A percentile compares a stretch with the other conserved stretches of the same genome.
Conservation (phyloP, 2,329 filamentous ascomycete species). For the Bisporella sp. region DNA sequence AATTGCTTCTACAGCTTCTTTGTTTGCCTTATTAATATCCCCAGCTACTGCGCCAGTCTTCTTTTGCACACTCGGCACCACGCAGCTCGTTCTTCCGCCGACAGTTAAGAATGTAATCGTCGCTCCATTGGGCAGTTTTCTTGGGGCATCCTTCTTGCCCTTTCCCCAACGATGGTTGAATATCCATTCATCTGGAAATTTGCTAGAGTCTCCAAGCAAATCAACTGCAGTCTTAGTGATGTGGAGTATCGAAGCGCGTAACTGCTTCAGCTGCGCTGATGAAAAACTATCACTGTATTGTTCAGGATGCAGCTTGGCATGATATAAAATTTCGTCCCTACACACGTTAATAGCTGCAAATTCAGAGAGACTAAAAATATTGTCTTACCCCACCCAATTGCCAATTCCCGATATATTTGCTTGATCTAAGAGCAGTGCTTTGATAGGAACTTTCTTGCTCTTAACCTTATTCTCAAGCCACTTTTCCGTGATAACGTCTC, state of each 20-base stretch:
- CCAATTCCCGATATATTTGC: slow-evolving; percentile 57
- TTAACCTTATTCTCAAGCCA: slow-evolving; percentile 68
- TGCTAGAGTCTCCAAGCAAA: slow-evolving; percentile 69
- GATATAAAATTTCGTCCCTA: slow-evolving; percentile 82
- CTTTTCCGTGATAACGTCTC: slow-evolving; percentile 65
- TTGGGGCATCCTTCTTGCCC: slow-evolving; percentile 64
- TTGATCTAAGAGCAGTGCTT: slow-evolving; percentile 84
- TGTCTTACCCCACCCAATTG: slow-evolving; percentile 83
- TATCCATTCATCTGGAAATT: slow-evolving; percentile 83
- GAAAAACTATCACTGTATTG: slow-evolving; percentile 82
- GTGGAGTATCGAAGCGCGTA: slow-evolving; percentile 68
- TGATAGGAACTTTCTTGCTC: slow-evolving; percentile 77
- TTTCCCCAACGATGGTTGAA: slow-evolving; percentile 89
- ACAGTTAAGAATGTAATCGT: slow-evolving; percentile 84
- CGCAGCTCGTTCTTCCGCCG: slow-evolving; percentile 84
- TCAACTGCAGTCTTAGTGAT: slow-evolving; percentile 78
- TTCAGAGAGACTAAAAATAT: background rate
- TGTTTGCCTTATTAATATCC: slow-evolving; percentile 14
- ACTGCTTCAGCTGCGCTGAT: slow-evolving; percentile 60
- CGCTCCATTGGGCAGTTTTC: slow-evolving; percentile 72
- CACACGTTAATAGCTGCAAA: slow-evolving; percentile 1
- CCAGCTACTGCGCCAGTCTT: slow-evolving; percentile 42
- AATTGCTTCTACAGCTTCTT: background rate
- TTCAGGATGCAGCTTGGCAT: slow-evolving; percentile 84
- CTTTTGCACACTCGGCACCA: slow-evolving; percentile 80